Conservation (phyloP, 139 green algal species). For the Chlamydomonas applanata region DNA sequence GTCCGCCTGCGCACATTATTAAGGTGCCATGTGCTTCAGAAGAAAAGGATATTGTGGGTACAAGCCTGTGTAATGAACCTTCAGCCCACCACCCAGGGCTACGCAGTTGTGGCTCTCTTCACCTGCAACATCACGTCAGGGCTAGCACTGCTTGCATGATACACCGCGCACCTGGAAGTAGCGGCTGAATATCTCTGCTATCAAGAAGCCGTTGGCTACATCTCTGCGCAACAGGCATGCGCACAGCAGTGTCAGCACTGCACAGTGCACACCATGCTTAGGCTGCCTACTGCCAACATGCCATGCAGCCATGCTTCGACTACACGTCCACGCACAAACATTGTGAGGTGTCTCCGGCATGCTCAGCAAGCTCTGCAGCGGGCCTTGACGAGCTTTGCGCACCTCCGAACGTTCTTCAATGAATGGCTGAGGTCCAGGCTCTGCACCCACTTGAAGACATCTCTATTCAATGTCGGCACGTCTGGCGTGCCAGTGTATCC, state of each 20-base stretch:
- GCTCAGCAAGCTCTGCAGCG: background rate
- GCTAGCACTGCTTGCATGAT: background rate
- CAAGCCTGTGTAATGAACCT: background rate
- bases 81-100: background rate
- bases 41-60: background rate
- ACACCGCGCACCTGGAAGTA: conserved; percentile 57
- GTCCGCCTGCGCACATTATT: conserved; percentile 37
- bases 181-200: conserved; percentile 54
- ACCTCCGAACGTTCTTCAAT: conserved; percentile 50
- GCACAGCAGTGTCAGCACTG: no score
- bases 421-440: conserved; percentile 47
- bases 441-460: conserved; percentile 62
- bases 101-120: no score
- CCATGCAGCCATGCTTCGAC: background rate
- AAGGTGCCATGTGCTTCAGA: background rate
- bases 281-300: background rate
- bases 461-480: conserved; percentile 27
- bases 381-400: background rate
- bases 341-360: background rate
- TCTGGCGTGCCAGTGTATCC: conserved; percentile 52
- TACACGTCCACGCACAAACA: background rate
- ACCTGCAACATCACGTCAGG: no score
- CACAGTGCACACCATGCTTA: no score
- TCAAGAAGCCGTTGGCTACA: conserved; percentile 54
- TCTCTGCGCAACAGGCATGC: conserved; percentile 40